Base-by-base conservation (phyloP, 257 asterid genomes). In the Prunella vulgaris region DNA sequence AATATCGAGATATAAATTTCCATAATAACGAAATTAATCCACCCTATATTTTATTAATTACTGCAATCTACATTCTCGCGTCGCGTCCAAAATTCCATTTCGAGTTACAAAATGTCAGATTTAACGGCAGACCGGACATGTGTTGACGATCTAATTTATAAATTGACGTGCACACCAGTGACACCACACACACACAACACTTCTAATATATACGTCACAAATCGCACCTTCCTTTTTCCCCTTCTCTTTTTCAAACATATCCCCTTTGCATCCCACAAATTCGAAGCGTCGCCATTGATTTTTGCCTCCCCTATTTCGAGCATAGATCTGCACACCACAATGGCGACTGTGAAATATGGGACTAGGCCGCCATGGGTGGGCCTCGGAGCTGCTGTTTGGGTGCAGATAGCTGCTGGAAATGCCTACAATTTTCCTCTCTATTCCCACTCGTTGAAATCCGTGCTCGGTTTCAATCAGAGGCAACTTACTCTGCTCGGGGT, bases 361-460 rank as follows among this genome's bases (percentile, higher is more conserved):
- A 84, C 86, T 3, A 73, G 95, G 67, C 96, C 91, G 14, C 93
- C 96, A 15, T 88, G 96, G 96, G 89, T 88, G 35, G 91, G 91
- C 4, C 82, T 88, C 21, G 93, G 96, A 60, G 93, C 89, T 28
- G 79, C 96, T 4, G 84, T 84, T 10, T 86, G 93, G 96, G 69
- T 89, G 28, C 93, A 84, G 51, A 71, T 89, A 62, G 93, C 96
- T 0, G 73, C 89, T 17, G 93, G 96, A 1, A 89, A 84, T 80
- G 88, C 87, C 1, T 80, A 86, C 77, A 85, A 80, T 46, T 89
- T 89, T 57, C 90, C 96, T 1, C 84, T 89, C 46, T 89, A 86
- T 38, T 89, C 96, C 14, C 94, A 85, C 68, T 85, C 96, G 0
- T 62, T 89, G 12, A 89, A 89, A 79, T 80, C 91, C 1, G 90